Evolutionary conservation across 331 rosid genomes (phyloP).

Genomic region (Rhamnella rubrinervis): DNA sequence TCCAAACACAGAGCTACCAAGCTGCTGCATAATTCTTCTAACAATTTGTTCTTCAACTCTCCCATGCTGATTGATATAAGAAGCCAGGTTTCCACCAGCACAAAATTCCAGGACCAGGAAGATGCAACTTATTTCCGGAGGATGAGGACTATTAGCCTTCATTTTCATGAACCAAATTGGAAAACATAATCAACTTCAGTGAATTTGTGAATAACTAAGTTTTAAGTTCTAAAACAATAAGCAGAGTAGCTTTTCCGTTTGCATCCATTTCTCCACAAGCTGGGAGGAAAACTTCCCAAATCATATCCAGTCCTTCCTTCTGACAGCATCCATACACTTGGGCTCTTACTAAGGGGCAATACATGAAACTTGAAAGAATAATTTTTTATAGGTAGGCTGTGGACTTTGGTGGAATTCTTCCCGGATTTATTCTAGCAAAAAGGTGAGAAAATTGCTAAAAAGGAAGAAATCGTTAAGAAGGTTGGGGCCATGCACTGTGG

Average conservation of each 20-base stretch:
- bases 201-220: not conserved
- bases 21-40: conserved; percentile 59
- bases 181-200: not conserved
- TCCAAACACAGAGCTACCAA: conserved; percentile 38
- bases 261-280: not conserved
- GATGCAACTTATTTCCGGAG: conserved; percentile 41
- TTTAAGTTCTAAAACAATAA: not conserved
- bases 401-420: too few species aligned
- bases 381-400: too few species aligned
- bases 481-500: too few species aligned
- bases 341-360: too few species aligned
- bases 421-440: too few species aligned
- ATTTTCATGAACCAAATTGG: not conserved
- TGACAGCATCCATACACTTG: too few species aligned
- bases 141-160: not conserved
- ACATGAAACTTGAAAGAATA: too few species aligned
- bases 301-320: too few species aligned
- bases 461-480: too few species aligned
- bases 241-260: not conserved
- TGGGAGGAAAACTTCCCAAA: not conserved
- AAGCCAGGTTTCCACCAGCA: conserved; percentile 52
- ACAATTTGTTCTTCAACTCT: conserved; percentile 49
- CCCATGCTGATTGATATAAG: conserved; percentile 48
- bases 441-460: too few species aligned
- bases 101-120: conserved; percentile 61